Evolutionary conservation across 2,329 filamentous ascomycete genomes (phyloP).

Genomic region (Talaromyces sp.): DNA sequence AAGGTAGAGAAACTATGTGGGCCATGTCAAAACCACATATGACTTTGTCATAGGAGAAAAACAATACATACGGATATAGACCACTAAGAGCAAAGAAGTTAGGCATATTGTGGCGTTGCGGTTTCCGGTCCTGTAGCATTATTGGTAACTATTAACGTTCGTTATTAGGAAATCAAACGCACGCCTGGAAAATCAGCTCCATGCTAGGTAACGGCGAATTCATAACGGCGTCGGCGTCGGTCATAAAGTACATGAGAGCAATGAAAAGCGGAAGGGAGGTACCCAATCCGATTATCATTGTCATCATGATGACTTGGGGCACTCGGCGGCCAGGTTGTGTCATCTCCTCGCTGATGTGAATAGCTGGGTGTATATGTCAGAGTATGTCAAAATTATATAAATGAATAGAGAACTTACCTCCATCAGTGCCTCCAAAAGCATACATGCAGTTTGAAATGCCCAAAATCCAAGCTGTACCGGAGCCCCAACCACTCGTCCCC

Average conservation of each 20-base stretch:
- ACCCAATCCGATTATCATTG: conserved; percentile 23
- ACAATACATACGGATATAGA: background rate
- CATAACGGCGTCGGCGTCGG: conserved; percentile 24
- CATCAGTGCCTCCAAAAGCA: conserved; percentile 15
- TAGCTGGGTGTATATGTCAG: background rate
- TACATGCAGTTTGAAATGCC: conserved; percentile 18
- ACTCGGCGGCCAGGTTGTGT: background rate
- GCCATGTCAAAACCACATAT: conserved; percentile 1
- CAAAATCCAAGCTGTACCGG: conserved; percentile 12
- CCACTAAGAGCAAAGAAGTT: background rate
- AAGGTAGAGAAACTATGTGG: conserved; percentile 19
- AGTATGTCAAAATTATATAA: too few species aligned
- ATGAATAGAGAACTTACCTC: background rate
- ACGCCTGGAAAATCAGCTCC: background rate
- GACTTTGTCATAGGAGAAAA: background rate
- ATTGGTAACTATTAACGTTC: background rate
- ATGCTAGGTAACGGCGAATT: background rate
- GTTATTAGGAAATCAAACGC: conserved; percentile 10
- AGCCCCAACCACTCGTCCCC: conserved; percentile 11
- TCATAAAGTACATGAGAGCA: conserved; percentile 21
- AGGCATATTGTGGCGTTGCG: background rate
- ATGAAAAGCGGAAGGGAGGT: conserved; percentile 25
- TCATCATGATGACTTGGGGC: conserved; percentile 10
- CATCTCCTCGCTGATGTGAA: conserved; percentile 19
- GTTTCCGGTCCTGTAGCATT: too few species aligned